Conservation (phyloP, 495 filamentous ascomycete genomes). For the Neurospora sp. region DNA sequence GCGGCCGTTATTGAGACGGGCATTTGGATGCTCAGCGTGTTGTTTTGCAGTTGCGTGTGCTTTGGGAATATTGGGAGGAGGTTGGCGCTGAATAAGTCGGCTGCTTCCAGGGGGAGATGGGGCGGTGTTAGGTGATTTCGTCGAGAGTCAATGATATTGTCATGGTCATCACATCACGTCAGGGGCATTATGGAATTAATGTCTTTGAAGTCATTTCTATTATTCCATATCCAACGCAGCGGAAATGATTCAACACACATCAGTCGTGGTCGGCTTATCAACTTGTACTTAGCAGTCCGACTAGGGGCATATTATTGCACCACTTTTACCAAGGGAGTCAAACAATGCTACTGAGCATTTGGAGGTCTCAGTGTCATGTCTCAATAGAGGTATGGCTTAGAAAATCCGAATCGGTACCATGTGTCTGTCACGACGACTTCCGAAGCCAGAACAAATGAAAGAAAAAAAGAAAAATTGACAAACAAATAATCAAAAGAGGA, state of each 20-base stretch:
- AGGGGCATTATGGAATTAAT: no score
- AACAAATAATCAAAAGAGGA: no score
- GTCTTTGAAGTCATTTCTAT: no score
- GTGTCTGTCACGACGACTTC: neutral
- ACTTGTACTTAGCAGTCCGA: neutral
- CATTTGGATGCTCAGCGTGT: conserved; percentile 82
- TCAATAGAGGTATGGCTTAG: neutral
- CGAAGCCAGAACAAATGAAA: no score
- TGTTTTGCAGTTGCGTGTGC: conserved; percentile 90
- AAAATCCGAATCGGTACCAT: neutral
- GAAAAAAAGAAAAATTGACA: no score
- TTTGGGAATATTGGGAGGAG: conserved; percentile 92
- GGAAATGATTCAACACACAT: neutral
- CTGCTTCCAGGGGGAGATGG: conserved; percentile 26
- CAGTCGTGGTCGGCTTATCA: neutral
- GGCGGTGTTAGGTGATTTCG: conserved; percentile 24
- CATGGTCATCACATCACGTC: no score
- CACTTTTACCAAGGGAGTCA: neutral
- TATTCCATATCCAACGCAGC: neutral
- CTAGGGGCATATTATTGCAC: neutral
- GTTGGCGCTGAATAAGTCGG: conserved; percentile 45
- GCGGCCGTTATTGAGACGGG: conserved; percentile 68
- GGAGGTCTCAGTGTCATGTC: neutral
- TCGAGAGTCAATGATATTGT: no score
- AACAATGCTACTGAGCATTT: neutral